Evolutionary conservation across 768 basidiomycete species (phyloP), one percentile per base, ranked within the genome.

Genomic region (Tulasnella sp.): DNA sequence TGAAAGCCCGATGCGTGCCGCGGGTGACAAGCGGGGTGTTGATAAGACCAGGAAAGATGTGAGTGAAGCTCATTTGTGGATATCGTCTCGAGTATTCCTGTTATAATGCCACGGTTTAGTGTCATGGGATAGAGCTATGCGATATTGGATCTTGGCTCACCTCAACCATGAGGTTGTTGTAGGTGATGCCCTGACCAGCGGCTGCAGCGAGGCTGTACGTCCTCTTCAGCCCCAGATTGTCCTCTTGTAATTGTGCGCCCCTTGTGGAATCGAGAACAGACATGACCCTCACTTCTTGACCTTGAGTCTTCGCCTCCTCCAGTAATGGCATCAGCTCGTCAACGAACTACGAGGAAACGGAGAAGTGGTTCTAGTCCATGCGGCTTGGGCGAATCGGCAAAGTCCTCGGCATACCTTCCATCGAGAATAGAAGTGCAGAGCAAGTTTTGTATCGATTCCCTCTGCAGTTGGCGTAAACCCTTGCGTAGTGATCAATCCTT

Each of bases 21-120:
- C 71, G 68, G n/a, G 70, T 66, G 31, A 30, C 21, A 21, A 51
- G 24, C 0, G 46, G 49, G 3, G 61, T 62, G 60, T 62, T 30
- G 1, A 62, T 60, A 2, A 21, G 2, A 3, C 62, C 62, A 2
- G 62, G 62, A 3, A 11, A n/a, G 41, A 30, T 53, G 34, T 62
- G 62, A 4, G 45, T 62, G 60, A 62, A 62, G 43, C 49, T 29
- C 21, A 62, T 12, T 5, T 22, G n/a, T 1, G 62, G 61, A 27
- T 62, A 29, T 7, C 43, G 49, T 19, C n/a, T 17, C 1, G 60
- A 2, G 27, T 62, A 62, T 53, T 60, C 62, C 62, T 62, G 25
- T 8, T n/a, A 17, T 4, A 3, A 30, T 31, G 24, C 11, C 9
- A 15, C 17, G n/a, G 51, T 19, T 44, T 10, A 24, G 30, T 21